Evolutionary conservation across 768 basidiomycete genomes (phyloP).

Genomic region (Boletales sp.): DNA sequence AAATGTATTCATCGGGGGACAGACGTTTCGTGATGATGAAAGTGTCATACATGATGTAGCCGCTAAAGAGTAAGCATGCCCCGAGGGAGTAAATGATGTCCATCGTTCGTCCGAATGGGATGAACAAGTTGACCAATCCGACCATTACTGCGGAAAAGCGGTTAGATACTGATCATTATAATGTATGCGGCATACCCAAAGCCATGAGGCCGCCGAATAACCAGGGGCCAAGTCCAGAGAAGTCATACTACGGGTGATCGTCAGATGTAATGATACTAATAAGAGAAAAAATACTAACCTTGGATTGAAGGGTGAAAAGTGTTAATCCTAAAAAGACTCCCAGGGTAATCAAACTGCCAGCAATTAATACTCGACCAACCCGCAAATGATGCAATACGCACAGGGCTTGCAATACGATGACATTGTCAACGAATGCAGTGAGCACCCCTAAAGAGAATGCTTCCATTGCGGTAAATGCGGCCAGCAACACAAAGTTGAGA

Average conservation of each 20-base stretch:
- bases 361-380: constrained; percentile 7
- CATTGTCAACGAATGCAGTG: constrained; percentile 68
- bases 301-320: constrained; percentile 91
- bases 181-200: constrained; percentile 45
- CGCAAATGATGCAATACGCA: constrained; percentile 34
- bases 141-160: constrained; percentile 56
- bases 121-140: constrained; percentile 77
- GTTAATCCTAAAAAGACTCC: constrained; percentile 94
- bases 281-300: constrained; percentile 43
- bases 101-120: constrained; percentile 80
- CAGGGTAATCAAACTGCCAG: constrained; percentile 71
- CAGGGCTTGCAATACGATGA: constrained; percentile 83
- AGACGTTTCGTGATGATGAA: constrained; percentile 84
- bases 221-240: constrained; percentile 89
- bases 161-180: constrained; percentile 1
- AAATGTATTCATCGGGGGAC: constrained; percentile 90
- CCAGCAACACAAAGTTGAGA: constrained; percentile 79
- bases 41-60: constrained; percentile 89
- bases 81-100: constrained; percentile 79
- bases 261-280: not conserved
- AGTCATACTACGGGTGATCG: constrained; percentile 68
- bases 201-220: constrained; percentile 84
- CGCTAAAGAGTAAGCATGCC: constrained; percentile 82
- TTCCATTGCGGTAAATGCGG: constrained; percentile 88
- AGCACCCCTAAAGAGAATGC: constrained; percentile 87